phyloP scores from a whole-genome alignment of 352 stramenopile genomes.

The Phytopythium aichiense region DNA sequence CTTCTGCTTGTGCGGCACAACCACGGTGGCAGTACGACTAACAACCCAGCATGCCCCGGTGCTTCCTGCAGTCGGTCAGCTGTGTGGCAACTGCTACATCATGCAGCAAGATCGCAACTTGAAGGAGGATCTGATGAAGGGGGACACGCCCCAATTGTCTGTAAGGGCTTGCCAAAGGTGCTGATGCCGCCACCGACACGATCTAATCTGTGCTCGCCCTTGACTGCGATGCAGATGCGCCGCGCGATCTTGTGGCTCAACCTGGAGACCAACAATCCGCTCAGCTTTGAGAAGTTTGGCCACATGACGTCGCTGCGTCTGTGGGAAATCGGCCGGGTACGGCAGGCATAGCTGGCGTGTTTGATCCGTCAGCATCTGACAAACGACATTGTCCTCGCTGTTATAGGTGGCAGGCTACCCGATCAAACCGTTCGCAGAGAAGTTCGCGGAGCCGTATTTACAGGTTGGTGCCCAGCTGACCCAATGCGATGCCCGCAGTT shows the following conservation, averaged over 20 bases:
- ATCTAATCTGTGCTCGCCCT: constrained; percentile 1
- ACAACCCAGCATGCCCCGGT: not conserved
- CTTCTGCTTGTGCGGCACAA: not conserved
- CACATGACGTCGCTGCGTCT: constrained; percentile 68
- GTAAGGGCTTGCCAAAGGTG: not conserved
- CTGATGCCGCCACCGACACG: too few relatives aligned
- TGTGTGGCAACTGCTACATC: constrained; percentile 72
- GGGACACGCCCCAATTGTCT: constrained; percentile 17
- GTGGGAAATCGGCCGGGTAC: constrained; percentile 58
- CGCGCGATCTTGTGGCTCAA: constrained; percentile 71
- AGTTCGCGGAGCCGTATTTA: constrained; percentile 71
- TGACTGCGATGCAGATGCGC: constrained; percentile 32
- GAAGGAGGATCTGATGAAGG: constrained; percentile 69
- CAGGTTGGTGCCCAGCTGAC: constrained; percentile 18
- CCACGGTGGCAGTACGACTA: not conserved
- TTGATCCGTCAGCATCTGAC: not conserved
- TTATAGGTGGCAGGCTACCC: constrained; percentile 68
- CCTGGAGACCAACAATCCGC: constrained; percentile 52
- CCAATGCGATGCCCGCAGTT: not conserved
- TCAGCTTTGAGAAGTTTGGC: constrained; percentile 77
- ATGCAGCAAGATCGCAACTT: constrained; percentile 64
- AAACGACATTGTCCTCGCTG: not conserved
- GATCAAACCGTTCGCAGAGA: constrained; percentile 76
- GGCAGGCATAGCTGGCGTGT: not conserved
- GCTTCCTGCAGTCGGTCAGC: constrained; percentile 31